Percentiles rank a stretch among this genome's conserved stretches.
phyloP scores from a whole-genome alignment of 129 eudicot genomes.

The Flaveria ramosissima region DNA sequence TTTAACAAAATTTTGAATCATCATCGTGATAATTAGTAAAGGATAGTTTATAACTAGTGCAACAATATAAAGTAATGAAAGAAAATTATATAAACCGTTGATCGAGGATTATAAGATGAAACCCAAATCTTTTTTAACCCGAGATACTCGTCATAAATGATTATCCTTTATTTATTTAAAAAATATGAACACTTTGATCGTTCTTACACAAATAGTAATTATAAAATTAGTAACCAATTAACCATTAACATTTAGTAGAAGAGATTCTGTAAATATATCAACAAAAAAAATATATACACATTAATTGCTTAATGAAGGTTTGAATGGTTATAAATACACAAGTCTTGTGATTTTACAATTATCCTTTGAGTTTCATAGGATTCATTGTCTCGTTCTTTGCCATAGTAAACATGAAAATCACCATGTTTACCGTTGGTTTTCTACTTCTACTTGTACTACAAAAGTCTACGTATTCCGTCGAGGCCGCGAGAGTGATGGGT shows the following conservation, averaged over 20 bases:
- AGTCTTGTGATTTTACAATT: not conserved
- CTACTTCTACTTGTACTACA: constrained; percentile 3
- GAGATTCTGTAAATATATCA: not conserved
- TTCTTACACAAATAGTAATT: not conserved
- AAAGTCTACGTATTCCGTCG: not conserved
- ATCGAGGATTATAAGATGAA: not conserved
- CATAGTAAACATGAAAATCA: constrained; percentile 1
- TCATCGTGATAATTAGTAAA: too few species aligned
- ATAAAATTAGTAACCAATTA: not conserved
- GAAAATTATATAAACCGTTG: not conserved
- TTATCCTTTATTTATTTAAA: not conserved
- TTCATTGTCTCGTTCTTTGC: not conserved
- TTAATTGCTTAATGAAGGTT: not conserved
- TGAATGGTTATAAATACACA: constrained; percentile 12
- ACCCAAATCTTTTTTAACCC: not conserved
- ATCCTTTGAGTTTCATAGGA: not conserved
- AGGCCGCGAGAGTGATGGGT: not conserved
- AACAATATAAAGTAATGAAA: too few species aligned
- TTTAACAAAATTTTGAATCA: too few species aligned
- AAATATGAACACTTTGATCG: not conserved
- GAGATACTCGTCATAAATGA: not conserved
- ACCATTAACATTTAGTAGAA: not conserved
- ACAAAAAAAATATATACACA: not conserved
- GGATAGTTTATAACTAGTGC: too few species aligned
- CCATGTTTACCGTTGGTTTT: not conserved